Evolutionary conservation across 306 rosid species (phyloP).

Genomic region (Erythrophleum fordii): DNA sequence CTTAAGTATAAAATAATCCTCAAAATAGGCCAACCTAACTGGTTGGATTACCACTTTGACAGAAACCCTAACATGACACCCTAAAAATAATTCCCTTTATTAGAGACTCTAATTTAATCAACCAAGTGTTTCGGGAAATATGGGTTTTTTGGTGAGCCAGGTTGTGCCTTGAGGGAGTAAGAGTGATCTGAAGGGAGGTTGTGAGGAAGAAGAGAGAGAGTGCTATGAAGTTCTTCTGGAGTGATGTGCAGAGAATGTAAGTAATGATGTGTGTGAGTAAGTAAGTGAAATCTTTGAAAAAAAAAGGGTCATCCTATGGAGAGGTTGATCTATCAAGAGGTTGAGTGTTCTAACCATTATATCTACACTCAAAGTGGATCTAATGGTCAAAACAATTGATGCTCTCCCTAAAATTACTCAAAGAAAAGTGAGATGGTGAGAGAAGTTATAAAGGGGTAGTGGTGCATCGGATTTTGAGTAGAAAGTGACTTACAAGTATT

Average conservation of each 20-base stretch:
- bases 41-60: not conserved
- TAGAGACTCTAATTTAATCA: not conserved
- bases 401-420: not conserved
- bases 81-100: not conserved
- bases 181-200: not conserved
- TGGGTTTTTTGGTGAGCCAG: not conserved
- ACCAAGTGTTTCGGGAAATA: not conserved
- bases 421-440: not conserved
- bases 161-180: not conserved
- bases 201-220: not conserved
- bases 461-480: not conserved
- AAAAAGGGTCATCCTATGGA: not conserved
- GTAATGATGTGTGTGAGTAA: not conserved
- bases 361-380: not conserved
- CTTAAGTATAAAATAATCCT: constrained; percentile 6
- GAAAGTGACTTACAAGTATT: not conserved
- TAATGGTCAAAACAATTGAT: not conserved
- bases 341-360: not conserved
- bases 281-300: not conserved
- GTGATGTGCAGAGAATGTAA: not conserved
- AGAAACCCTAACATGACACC: not conserved
- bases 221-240: not conserved
- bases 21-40: not conserved
- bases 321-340: not conserved
- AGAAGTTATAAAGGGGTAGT: not conserved